phyloP scores from a whole-genome alignment of 805 yeast genomes.

The Teunomyces kruisii region DNA sequence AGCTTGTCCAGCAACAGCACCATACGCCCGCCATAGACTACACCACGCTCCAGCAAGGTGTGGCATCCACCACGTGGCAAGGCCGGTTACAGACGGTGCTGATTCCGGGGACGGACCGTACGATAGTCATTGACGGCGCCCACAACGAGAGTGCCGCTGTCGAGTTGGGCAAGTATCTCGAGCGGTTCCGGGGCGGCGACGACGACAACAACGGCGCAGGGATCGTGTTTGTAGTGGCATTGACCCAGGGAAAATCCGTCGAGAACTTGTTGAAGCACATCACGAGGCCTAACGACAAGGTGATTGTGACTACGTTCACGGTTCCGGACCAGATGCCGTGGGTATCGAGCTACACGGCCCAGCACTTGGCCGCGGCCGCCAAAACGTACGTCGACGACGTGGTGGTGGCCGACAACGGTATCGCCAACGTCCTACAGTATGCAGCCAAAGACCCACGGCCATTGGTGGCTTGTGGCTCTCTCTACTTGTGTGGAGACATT shows the following conservation, averaged over 20 bases:
- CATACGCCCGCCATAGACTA: slow-evolving; percentile 22
- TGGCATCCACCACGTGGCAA: slow-evolving; percentile 69
- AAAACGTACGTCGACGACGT: slow-evolving; percentile 21
- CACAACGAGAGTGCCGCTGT: slow-evolving; percentile 85
- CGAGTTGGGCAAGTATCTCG: slow-evolving; percentile 61
- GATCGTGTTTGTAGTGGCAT: slow-evolving; percentile 64
- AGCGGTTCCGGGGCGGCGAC: slow-evolving; percentile 10
- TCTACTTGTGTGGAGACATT: slow-evolving; percentile 43
- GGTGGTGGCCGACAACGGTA: slow-evolving; percentile 9
- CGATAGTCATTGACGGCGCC: slow-evolving; percentile 80
- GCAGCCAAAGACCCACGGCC: slow-evolving; percentile 23
- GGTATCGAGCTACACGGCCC: slow-evolving; percentile 54
- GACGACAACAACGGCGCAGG: too few species aligned
- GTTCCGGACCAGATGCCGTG: slow-evolving; percentile 92
- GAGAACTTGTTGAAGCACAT: slow-evolving; percentile 51
- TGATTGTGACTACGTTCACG: slow-evolving; percentile 64
- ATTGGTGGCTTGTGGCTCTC: slow-evolving; percentile 42
- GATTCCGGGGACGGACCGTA: slow-evolving; percentile 19
- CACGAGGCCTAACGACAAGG: slow-evolving; percentile 49
- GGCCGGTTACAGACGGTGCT: slow-evolving; percentile 68
- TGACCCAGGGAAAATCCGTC: slow-evolving; percentile 71
- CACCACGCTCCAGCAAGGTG: slow-evolving; percentile 48
- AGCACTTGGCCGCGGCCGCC: slow-evolving; percentile 28
- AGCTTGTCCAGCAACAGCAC: slow-evolving; percentile 20
- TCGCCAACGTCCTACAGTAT: slow-evolving; percentile 14